Percentiles rank a stretch among this genome's conserved stretches.
Conservation (phyloP, 2,329 filamentous ascomycete genomes). For the Phyllosticta citriasiana region DNA sequence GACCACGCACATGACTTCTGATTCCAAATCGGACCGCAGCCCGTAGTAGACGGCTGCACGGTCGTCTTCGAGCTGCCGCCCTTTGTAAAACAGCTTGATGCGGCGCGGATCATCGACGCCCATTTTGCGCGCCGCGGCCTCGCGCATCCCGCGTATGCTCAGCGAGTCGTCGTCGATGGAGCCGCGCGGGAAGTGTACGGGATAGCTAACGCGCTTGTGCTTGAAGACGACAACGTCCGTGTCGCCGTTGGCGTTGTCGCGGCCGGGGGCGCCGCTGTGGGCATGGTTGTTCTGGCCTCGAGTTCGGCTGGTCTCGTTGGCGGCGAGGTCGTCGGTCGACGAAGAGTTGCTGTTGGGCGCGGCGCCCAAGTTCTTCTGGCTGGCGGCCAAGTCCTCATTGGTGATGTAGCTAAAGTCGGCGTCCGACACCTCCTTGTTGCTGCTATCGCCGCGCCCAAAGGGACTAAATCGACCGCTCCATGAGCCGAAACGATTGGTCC, state of each 20-base stretch:
- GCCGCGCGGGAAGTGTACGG: conserved; percentile 64
- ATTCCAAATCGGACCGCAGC: conserved; percentile 44
- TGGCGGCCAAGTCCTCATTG: conserved; percentile 54
- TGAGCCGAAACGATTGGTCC: conserved; percentile 36
- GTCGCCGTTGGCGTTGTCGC: conserved; percentile 24
- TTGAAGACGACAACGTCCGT: conserved; percentile 65
- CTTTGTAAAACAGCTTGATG: conserved; percentile 65
- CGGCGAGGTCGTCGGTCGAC: conserved; percentile 12
- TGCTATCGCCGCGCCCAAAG: conserved; percentile 33
- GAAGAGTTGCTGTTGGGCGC: conserved; percentile 14
- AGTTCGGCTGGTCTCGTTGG: background rate
- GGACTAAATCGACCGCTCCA: conserved; percentile 40
- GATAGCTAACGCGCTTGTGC: conserved; percentile 55
- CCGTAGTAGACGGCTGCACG: conserved; percentile 48
- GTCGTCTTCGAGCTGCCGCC: conserved; percentile 57
- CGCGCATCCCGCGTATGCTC: conserved; percentile 53
- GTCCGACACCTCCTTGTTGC: conserved; percentile 51
- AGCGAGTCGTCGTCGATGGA: conserved; percentile 66
- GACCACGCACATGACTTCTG: conserved; percentile 51
- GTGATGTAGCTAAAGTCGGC: conserved; percentile 77
- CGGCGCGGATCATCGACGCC: conserved; percentile 47
- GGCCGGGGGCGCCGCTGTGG: conserved; percentile 11
- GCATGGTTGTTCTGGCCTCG: conserved; percentile 13
- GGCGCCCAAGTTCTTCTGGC: conserved; percentile 16
- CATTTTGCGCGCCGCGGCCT: conserved; percentile 58